Percentiles rank a stretch among this genome's conserved stretches.
Evolutionary conservation across 768 basidiomycete species (phyloP).

Genomic region (Boletus edulis): DNA sequence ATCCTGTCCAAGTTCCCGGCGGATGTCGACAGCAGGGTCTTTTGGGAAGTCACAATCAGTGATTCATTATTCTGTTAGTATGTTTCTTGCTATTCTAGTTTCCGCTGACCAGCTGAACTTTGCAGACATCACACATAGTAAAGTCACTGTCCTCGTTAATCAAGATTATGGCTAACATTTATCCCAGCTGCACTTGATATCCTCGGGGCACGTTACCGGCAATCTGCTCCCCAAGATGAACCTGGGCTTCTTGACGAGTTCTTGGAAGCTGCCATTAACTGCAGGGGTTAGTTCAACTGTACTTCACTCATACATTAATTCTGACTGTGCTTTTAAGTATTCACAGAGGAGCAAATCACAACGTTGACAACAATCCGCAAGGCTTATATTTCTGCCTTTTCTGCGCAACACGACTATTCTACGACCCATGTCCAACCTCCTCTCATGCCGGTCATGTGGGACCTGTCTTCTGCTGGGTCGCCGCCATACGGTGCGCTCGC

Average conservation of each 20-base stretch:
- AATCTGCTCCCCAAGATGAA: conserved; percentile 33
- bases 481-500: conserved; percentile 54
- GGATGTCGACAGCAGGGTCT: conserved; percentile 72
- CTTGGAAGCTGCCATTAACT: conserved; percentile 47
- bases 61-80: conserved; percentile 67
- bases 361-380: conserved; percentile 46
- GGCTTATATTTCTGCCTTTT: conserved; percentile 22
- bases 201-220: conserved; percentile 49
- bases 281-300: conserved; percentile 58
- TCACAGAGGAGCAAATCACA: conserved; percentile 58
- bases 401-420: conserved; percentile 7
- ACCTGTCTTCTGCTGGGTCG: conserved; percentile 5
- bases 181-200: conserved; percentile 51
- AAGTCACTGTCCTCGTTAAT: not conserved
- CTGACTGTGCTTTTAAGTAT: conserved; percentile 40
- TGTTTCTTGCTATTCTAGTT: not conserved
- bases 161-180: conserved; percentile 24
- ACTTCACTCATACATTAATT: not conserved
- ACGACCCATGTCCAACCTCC: conserved; percentile 8
- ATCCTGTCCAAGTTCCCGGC: conserved; percentile 76
- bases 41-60: conserved; percentile 62
- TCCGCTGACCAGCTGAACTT: conserved; percentile 6
- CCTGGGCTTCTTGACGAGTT: conserved; percentile 45
- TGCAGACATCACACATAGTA: conserved; percentile 38
- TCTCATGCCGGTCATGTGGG: conserved; percentile 22